phyloP scores from a whole-genome alignment of 1,284 basidiomycete genomes.

The Prillingera fragicola region DNA sequence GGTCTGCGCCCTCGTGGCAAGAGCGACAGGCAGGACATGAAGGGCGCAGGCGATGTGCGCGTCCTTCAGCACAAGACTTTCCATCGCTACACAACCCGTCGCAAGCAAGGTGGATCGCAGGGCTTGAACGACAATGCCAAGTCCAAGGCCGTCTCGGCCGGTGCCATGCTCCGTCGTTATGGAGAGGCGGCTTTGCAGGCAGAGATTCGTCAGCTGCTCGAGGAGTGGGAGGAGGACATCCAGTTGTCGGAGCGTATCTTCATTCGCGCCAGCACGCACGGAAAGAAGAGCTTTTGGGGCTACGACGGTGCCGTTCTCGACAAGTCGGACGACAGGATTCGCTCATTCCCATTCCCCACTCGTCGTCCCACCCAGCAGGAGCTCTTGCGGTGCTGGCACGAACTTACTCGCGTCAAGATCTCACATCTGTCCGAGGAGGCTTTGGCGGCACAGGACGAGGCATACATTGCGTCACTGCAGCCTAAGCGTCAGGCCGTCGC shows the following conservation, averaged over 20 bases:
- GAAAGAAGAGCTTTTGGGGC: slow-evolving; percentile 79
- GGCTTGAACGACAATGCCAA: slow-evolving; percentile 87
- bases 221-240: slow-evolving; percentile 80
- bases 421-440: slow-evolving; percentile 81
- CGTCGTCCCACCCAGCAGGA: slow-evolving; percentile 91
- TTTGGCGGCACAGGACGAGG: slow-evolving; percentile 77
- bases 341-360: slow-evolving; percentile 89
- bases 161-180: slow-evolving; percentile 88
- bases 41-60: slow-evolving; percentile 59
- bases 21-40: slow-evolving; percentile 55
- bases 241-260: slow-evolving; percentile 76
- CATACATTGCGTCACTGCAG: slow-evolving; percentile 69
- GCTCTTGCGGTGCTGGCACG: slow-evolving; percentile 76
- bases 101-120: slow-evolving; percentile 96
- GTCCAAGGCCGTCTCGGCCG: slow-evolving; percentile 87
- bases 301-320: slow-evolving; percentile 65
- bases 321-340: slow-evolving; percentile 68
- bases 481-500: slow-evolving; percentile 54
- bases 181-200: slow-evolving; percentile 89
- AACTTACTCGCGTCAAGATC: slow-evolving; percentile 78
- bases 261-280: slow-evolving; percentile 77
- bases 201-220: slow-evolving; percentile 77
- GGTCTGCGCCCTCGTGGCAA: slow-evolving; percentile 51
- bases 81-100: slow-evolving; percentile 94
- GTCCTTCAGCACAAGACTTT: slow-evolving; percentile 92